A percentile compares a stretch with the other conserved stretches of the same genome.
These are phyloP conservation scores for Metrosideros polymorpha DNA, from an alignment of 441 rosid species.

Conservation along the genomic window DNA sequence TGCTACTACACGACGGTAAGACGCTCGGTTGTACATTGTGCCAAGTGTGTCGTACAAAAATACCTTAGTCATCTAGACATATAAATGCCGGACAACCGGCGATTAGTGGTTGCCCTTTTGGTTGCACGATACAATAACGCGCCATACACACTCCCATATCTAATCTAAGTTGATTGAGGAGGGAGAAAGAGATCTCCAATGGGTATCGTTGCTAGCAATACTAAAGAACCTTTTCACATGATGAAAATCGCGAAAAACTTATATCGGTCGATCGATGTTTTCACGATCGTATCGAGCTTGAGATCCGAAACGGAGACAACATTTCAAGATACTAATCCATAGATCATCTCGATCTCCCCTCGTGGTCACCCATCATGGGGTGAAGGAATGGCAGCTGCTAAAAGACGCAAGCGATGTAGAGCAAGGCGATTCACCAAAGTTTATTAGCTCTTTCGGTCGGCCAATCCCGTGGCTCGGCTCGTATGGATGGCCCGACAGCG, in stretches of 20 bases:
- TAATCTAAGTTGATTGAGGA: not conserved
- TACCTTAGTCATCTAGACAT: not conserved
- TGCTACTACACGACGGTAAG: too few species aligned
- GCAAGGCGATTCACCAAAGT: not conserved
- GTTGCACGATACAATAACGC: not conserved
- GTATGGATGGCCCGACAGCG: not conserved
- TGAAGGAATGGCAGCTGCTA: not conserved
- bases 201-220: not conserved
- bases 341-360: not conserved
- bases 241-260: not conserved
- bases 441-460: not conserved
- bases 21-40: not conserved
- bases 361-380: not conserved
- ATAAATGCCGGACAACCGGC: fast-evolving
- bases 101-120: not conserved
- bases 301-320: not conserved
- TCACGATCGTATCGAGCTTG: not conserved
- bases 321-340: not conserved
- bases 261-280: not conserved
- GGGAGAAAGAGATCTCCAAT: not conserved
- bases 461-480: not conserved
- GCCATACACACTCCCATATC: not conserved
- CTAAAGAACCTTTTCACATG: too few species aligned
- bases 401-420: not conserved
- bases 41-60: too few species aligned